Conservation (phyloP, 805 yeast genomes). For the Saccharomyces mikatae region DNA sequence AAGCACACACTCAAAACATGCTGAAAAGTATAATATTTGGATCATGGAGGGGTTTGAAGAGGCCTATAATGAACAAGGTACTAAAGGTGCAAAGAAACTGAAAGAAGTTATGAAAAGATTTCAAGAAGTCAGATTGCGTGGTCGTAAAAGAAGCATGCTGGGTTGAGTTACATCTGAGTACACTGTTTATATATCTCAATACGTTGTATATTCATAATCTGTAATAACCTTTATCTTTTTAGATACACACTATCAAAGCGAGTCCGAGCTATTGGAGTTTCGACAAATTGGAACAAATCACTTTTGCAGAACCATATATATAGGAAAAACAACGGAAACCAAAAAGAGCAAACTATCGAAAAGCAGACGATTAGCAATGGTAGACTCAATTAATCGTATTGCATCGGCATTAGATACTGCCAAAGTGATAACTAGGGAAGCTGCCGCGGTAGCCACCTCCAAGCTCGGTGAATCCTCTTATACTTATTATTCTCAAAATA, state of each 20-base stretch:
- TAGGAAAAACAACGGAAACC: not conserved
- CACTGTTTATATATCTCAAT: not conserved
- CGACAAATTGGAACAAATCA: not conserved
- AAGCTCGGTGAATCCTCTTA: constrained; percentile 54
- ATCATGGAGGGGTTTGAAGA: constrained; percentile 59
- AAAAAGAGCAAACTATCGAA: not conserved
- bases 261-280: not conserved
- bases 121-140: constrained; percentile 81
- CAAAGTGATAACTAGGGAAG: constrained; percentile 68
- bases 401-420: constrained; percentile 75
- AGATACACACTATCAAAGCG: not conserved
- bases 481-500: constrained; percentile 32
- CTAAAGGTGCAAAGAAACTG: constrained; percentile 33
- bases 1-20: constrained; percentile 78
- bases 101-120: constrained; percentile 56
- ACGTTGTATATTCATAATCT: not conserved
- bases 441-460: constrained; percentile 71
- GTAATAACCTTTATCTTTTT: not conserved
- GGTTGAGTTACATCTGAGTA: constrained; percentile 38
- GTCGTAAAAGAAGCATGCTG: constrained; percentile 90
- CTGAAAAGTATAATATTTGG: constrained; percentile 60
- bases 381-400: constrained; percentile 51
- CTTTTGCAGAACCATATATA: not conserved
- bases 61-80: constrained; percentile 29
- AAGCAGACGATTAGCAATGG: constrained; percentile 31